Evolutionary conservation across 1,284 basidiomycete genomes (phyloP).

Genomic region (Rhodotorula mucilaginosa): DNA sequence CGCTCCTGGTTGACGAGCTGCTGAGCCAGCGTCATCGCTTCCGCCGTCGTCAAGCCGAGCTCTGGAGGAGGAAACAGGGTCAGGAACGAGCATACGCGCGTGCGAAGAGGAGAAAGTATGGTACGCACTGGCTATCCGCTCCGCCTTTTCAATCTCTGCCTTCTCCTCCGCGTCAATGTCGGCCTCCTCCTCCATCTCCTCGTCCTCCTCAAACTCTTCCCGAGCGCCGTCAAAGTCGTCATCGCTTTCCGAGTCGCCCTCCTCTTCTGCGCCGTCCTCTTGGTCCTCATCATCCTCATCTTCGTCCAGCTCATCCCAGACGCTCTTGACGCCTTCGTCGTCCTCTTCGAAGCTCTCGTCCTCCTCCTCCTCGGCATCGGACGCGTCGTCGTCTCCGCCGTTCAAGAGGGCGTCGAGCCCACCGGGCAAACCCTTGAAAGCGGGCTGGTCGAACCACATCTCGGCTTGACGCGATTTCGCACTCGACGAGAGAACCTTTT

Average conservation of each 20-base stretch:
- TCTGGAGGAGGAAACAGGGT: conserved; percentile 54
- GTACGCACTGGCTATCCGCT: conserved; percentile 66
- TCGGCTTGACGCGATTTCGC: conserved; percentile 56
- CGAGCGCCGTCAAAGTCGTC: conserved; percentile 73
- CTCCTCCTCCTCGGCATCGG: conserved; percentile 45
- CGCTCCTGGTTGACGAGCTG: conserved; percentile 87
- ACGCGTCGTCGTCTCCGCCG: conserved; percentile 47
- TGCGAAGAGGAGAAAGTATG: not conserved
- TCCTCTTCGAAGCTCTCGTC: conserved; percentile 39
- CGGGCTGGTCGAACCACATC: conserved; percentile 93
- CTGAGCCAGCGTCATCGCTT: conserved; percentile 89
- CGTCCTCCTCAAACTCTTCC: conserved; percentile 59
- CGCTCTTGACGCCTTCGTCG: conserved; percentile 43
- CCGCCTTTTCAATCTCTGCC: conserved; percentile 56
- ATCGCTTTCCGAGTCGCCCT: conserved; percentile 52
- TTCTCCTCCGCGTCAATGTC: conserved; percentile 59
- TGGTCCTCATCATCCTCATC: conserved; percentile 43
- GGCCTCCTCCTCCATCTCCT: conserved; percentile 71
- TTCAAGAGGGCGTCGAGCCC: conserved; percentile 55
- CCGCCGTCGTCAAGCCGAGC: conserved; percentile 80
- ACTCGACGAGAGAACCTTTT: conserved; percentile 27
- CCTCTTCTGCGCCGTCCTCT: conserved; percentile 4
- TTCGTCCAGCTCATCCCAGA: conserved; percentile 42
- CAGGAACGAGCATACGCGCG: conserved; percentile 1
- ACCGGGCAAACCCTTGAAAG: conserved; percentile 74